phyloP scores from a whole-genome alignment of 805 yeast species.

The Starmera dryadoides region DNA sequence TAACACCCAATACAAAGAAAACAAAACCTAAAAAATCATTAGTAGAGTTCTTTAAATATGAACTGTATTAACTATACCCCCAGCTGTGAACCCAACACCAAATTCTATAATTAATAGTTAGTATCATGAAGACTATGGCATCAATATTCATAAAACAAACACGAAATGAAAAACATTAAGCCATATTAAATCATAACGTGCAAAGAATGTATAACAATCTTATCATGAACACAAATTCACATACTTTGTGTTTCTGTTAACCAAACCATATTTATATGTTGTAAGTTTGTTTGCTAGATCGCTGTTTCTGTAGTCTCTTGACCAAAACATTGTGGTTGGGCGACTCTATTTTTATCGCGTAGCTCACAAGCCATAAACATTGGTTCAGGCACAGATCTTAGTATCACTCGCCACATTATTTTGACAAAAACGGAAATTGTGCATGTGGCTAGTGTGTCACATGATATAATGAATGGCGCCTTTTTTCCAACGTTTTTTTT shows the following conservation, averaged over 20 bases:
- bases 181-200: no score
- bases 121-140: no score
- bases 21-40: constrained; percentile 42
- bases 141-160: no score
- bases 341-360: no score
- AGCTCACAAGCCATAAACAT: no score
- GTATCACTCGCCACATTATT: not conserved
- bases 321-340: no score
- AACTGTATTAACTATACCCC: constrained; percentile 31
- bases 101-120: constrained; percentile 43
- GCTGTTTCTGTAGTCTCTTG: not conserved
- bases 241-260: constrained; percentile 68
- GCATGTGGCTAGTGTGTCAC: not conserved
- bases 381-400: no score
- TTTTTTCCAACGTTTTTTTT: no score
- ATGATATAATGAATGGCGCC: no score
- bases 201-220: no score
- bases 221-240: constrained; percentile 28
- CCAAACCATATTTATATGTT: constrained; percentile 42
- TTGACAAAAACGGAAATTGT: not conserved
- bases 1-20: constrained; percentile 73
- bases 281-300: not conserved
- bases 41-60: no score
- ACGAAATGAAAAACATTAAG: no score
- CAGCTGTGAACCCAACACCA: constrained; percentile 90